A percentile compares a stretch with the other conserved stretches of the same genome.
Evolutionary conservation across 2,329 filamentous ascomycete genomes (phyloP).

Genomic region (Bipolaris zeicola): DNA sequence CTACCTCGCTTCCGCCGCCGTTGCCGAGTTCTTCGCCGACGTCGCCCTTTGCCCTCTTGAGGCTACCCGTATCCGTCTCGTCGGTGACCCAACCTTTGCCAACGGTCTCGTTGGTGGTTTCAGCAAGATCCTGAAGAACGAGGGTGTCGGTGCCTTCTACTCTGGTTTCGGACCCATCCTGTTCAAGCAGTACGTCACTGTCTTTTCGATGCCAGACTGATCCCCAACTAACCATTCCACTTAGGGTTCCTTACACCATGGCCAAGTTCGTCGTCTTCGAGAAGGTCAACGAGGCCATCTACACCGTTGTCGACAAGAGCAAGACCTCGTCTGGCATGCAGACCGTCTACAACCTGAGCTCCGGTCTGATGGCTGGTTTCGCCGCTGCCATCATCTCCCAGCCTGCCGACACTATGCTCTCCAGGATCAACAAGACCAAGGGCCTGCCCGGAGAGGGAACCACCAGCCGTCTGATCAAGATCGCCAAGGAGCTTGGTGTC

Average conservation of each 20-base stretch:
- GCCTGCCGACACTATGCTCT: conserved; percentile 91
- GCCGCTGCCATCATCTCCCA: conserved; percentile 86
- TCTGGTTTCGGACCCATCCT: conserved; percentile 74
- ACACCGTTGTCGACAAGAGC: conserved; percentile 71
- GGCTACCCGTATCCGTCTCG: conserved; percentile 91
- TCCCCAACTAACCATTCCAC: conserved; percentile 25
- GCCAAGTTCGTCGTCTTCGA: conserved; percentile 94
- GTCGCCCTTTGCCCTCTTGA: conserved; percentile 89
- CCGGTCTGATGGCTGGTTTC: conserved; percentile 85
- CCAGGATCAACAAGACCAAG: conserved; percentile 96
- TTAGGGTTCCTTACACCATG: conserved; percentile 88
- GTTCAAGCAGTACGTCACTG: conserved; percentile 50
- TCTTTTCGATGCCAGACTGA: not conserved
- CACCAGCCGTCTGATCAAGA: conserved; percentile 81
- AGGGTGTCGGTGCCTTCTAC: conserved; percentile 87
- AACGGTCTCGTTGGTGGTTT: conserved; percentile 79
- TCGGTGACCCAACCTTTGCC: conserved; percentile 85
- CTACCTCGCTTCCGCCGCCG: conserved; percentile 71
- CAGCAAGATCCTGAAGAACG: conserved; percentile 79
- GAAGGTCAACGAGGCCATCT: conserved; percentile 80
- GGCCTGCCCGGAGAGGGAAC: conserved; percentile 85
- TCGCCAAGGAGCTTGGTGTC: conserved; percentile 82
- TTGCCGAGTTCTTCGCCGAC: conserved; percentile 71
- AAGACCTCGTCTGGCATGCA: conserved; percentile 70
- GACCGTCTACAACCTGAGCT: conserved; percentile 82